Evolutionary conservation across 352 stramenopile species (phyloP), one percentile per base, ranked within the genome.

Genomic region (Phytophthora parvispora): DNA sequence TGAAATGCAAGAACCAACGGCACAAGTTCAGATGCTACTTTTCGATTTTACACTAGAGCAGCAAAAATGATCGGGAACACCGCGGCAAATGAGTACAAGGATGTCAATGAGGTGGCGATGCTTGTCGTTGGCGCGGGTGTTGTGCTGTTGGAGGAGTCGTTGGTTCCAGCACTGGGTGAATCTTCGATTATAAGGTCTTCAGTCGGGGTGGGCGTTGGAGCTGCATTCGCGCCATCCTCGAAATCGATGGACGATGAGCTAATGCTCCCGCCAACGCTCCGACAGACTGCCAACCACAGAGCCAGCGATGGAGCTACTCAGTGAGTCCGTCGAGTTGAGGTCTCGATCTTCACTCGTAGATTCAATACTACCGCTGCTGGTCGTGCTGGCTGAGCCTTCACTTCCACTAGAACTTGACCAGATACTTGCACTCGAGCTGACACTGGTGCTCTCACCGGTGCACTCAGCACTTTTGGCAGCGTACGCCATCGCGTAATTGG

Each of bases 401-500:
- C 50, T 67, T 15, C 45, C 43, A 36, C 40, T 70, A 29, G 34
- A 59, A 25, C 61, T 68, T 22, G 50, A 65, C 28, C 36, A 34
- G 8, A 40, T 42, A 43, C 40, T 59, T 60, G 28, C 24, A 29
- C 32, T 65, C 9, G 36, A 50, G 22, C 38, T 60, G 34, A 16
- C 51, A 31, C 47, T 70, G 18, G 13, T 48, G 38, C 45, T 70
- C 28, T 25, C 69, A 25, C 22, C 67, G 16, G 52, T 53, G 53
- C 86, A 93, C 50, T 89, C 82, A 22, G 73, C 70, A 28, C 61
- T 71, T 64, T 92, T 93, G 22, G 67, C 51, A 29, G 49, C 52
- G 64, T 83, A 93, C 43, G 66, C 43, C 13, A 50, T 66, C 25
- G 74, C 74, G 67, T 87, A 91, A 75, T 92, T 90, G 56, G 69